Evolutionary conservation across 2,329 filamentous ascomycete species (phyloP).

Genomic region (Cytospora mali): DNA sequence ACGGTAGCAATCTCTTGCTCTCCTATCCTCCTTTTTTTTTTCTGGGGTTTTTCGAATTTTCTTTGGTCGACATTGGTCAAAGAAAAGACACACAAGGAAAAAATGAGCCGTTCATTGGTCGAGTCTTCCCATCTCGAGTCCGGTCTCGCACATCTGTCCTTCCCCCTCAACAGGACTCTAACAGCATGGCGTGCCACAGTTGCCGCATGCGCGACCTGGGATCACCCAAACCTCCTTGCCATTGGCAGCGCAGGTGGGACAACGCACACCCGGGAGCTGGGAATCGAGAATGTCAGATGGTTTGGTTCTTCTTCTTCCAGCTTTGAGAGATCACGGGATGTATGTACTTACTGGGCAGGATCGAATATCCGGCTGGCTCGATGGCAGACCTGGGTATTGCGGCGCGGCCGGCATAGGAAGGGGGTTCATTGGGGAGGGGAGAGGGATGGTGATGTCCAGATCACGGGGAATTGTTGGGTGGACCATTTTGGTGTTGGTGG

Average conservation of each 20-base stretch:
- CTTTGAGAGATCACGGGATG: background rate
- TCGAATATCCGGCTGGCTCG: constrained; percentile 22
- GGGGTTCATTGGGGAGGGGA: constrained; percentile 2
- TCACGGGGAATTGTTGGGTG: constrained; percentile 26
- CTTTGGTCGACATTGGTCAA: background rate
- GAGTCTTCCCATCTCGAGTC: background rate
- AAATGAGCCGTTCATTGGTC: background rate
- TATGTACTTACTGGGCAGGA: constrained; percentile 29
- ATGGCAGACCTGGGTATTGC: constrained; percentile 23
- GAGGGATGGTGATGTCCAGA: constrained; percentile 19
- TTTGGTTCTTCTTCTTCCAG: background rate
- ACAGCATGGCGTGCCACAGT: constrained; percentile 51
- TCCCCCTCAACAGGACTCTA: constrained; percentile 25
- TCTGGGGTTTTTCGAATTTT: background rate
- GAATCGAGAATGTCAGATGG: constrained; percentile 11
- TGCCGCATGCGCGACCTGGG: constrained; percentile 53
- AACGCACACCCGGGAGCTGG: constrained; percentile 53
- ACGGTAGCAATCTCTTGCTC: constrained; percentile 16
- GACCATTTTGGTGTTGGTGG: constrained; percentile 22
- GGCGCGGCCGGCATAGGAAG: constrained; percentile 18
- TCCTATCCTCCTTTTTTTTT: background rate
- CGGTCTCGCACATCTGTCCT: constrained; percentile 1
- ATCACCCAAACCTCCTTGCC: constrained; percentile 60
- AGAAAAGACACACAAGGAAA: constrained; percentile 1
- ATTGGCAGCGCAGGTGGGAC: constrained; percentile 51